Evolutionary conservation across 1,284 basidiomycete species (phyloP), one percentile per base, ranked within the genome.

Genomic region (Ceratobasidium sp.): DNA sequence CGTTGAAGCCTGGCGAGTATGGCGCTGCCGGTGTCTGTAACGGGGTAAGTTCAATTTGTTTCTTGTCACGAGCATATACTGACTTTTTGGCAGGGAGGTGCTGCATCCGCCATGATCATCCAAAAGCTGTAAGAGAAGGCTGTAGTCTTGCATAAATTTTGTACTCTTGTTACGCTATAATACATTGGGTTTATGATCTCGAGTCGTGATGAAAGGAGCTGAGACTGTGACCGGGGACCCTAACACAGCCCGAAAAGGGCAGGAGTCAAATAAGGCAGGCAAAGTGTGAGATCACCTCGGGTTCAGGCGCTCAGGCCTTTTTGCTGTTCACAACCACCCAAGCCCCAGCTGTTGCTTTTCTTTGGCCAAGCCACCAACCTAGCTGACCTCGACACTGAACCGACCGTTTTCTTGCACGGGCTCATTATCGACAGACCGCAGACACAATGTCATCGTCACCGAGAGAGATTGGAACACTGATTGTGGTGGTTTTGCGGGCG

Each of bases 1-100:
- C 92, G 13, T 88, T 99, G 78, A 92, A 98, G 86, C 84, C 91
- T n/a, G 98, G 98, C 65, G 88, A 99, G 85, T 98, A 97, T 81
- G 98, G 98, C 80, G 94, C 94, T 74, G 98, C 97, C 39, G 96
- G 93, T 83, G 93, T 99, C 79, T 99, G 98, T 89, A 99, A 99
- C 82, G 96, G 96, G 78, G 93, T 94, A 83, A 81, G 93, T 86
- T 14, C 34, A 73, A 41, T 75, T 59, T 46, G 63, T 27, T 75
- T 61, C 48, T 53, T 34, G 19, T 31, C 41, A 65, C 53, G 54
- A 65, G 74, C 46, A 78, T 76, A 46, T 72, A 74, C 77, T 76
- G 16, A n/a, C 75, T 74, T 43, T 76, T 64, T 29, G 54, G 34
- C 78, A 95, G 93, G 95, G 95, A 81, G 95, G 95, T 80, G 96